Percentiles rank a stretch among this genome's conserved stretches.
Conservation (phyloP, 352 stramenopile genomes). For the Bremia lactucae region DNA sequence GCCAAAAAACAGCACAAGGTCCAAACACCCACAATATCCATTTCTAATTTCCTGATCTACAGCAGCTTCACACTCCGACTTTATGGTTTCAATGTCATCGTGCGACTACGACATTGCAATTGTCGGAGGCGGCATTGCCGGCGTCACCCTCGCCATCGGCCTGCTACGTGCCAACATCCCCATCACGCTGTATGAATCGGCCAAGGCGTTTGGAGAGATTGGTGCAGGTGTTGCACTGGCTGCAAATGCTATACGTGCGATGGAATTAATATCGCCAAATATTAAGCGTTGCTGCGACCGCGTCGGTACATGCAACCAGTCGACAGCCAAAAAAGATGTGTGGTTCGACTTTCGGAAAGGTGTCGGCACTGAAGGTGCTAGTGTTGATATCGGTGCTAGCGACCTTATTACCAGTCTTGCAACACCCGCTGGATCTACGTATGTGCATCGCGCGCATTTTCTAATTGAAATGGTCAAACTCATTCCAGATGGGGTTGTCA, state of each 20-base stretch:
- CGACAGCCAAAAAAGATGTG: slow-evolving; percentile 22
- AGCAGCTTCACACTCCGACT: too few species aligned
- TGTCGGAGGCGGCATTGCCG: slow-evolving; percentile 20
- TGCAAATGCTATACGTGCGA: slow-evolving; percentile 16
- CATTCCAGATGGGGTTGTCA: slow-evolving; percentile 15
- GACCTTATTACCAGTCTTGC: slow-evolving; percentile 23
- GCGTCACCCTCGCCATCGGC: slow-evolving; percentile 16
- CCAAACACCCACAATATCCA: too few species aligned
- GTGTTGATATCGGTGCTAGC: slow-evolving; percentile 10
- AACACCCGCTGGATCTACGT: slow-evolving; percentile 20
- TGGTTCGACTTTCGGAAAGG: slow-evolving; percentile 30
- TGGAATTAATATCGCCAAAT: slow-evolving; percentile 19
- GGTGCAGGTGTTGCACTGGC: slow-evolving; percentile 18
- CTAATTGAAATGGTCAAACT: slow-evolving; percentile 23
- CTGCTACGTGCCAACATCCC: slow-evolving; percentile 16
- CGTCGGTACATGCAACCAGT: slow-evolving; percentile 27
- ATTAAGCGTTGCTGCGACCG: slow-evolving; percentile 24
- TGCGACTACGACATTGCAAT: slow-evolving; percentile 24
- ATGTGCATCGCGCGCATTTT: slow-evolving; percentile 26
- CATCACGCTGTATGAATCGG: slow-evolving; percentile 25
- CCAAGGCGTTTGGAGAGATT: slow-evolving; percentile 22
- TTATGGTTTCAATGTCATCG: slow-evolving; percentile 15
- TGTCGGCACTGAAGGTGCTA: slow-evolving; percentile 13
- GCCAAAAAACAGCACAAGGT: too few species aligned
- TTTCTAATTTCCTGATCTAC: too few species aligned